Base-by-base conservation (phyloP, 2,329 filamentous ascomycete species). In the Exophiala lecanii-corni region DNA sequence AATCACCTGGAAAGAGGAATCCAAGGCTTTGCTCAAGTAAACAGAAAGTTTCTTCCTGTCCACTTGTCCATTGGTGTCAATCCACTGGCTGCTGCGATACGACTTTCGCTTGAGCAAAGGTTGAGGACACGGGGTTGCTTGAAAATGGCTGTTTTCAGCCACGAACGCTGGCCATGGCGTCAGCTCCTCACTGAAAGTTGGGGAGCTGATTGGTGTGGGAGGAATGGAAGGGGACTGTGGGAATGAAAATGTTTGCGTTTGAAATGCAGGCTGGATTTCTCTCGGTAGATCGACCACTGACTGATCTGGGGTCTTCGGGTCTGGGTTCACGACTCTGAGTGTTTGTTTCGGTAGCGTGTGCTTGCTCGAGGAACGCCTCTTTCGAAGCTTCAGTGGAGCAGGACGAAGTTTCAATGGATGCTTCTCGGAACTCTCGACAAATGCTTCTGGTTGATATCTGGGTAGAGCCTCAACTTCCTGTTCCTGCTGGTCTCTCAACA, bases 21-120 rank as follows among this genome's bases (percentile, higher is more conserved):
- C 45, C n/a, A 47, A 36, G n/a, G 39, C 40, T 17, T 35, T 31
- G 31, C 36, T 47, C n/a, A 47, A 25, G 30, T 47, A 47, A 7
- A 47, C 28, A 5, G 45, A 47, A 5, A 47, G 31, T 26, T 39
- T 47, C 32, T 47, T 47, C 20, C 45, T 39, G 26, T 47, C 45
- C 3, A 47, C 19, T 18, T 47, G n/a, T 21, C 45, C 45, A 9
- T 43, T 20, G 5, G 19, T 19, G 18, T 40, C 45, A 3, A 43
- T 15, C 40, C 41, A 47, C 30, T 40, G 45, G 23, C 45, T 47
- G 13, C 10, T 39, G n/a, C 45, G 19, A 36, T 32, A 43, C 1
- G 40, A 47, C 17, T 26, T 6, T 26, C 39, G 17, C 26, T 47
- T 43, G 19, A 28, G 12, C 20, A 10, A 25, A 16, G 16, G 15